Percentiles rank a stretch among this genome's conserved stretches.
Evolutionary conservation across 164 flowering plant genomes (phyloP).

Genomic region (Aristolochia contorta): DNA sequence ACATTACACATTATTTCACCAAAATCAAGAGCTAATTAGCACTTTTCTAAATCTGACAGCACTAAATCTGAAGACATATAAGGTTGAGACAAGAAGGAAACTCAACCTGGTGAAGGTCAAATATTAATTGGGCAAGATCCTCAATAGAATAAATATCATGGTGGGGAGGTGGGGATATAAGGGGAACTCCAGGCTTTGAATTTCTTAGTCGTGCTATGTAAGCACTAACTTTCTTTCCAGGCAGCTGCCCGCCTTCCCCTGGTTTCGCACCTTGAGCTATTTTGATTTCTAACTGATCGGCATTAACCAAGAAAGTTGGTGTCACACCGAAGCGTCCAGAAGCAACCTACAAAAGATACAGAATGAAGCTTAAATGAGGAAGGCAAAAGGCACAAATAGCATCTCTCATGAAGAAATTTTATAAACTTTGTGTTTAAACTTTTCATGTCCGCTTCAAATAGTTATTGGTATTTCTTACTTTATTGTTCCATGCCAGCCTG

Average conservation of each 20-base stretch:
- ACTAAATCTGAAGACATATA: no score
- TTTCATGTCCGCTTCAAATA: no score
- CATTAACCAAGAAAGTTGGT: slow-evolving; percentile 95
- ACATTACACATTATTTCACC: neutral
- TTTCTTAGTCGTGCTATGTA: slow-evolving; percentile 94
- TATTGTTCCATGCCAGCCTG: neutral
- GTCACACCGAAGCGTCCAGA: slow-evolving; percentile 99
- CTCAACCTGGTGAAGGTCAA: slow-evolving; percentile 95
- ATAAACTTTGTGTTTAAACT: no score
- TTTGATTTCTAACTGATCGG: slow-evolving; percentile 94
- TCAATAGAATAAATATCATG: slow-evolving; percentile 99
- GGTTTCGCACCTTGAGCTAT: slow-evolving; percentile 99
- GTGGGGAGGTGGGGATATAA: slow-evolving; percentile 99
- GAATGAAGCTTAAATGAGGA: neutral
- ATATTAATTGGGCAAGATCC: slow-evolving; percentile 96
- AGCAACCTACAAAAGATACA: slow-evolving; percentile 63
- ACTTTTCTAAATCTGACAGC: no score
- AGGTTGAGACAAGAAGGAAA: neutral
- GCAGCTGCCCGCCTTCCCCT: slow-evolving; percentile 99
- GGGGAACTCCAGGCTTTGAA: slow-evolving; percentile 99
- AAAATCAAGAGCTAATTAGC: no score
- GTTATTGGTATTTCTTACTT: no score
- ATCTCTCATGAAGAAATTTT: no score
- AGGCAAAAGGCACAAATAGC: no score
- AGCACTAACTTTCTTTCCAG: slow-evolving; percentile 99